Conservation (phyloP, 2,329 filamentous ascomycete species). For the Colletotrichum tropicale region DNA sequence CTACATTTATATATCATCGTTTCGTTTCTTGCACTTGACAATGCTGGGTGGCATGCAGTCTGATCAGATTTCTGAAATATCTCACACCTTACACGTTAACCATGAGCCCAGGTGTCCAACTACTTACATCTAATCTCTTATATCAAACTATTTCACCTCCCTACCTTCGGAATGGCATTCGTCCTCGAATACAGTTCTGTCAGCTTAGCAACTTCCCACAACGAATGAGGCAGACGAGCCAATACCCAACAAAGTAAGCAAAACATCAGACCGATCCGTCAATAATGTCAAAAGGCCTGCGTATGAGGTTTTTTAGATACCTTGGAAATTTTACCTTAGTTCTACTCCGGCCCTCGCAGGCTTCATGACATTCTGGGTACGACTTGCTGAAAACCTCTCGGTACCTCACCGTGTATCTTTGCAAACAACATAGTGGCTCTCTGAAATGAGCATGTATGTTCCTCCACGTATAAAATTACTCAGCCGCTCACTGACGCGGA, state of each 20-base stretch:
- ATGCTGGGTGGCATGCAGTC: not conserved
- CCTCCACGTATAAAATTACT: not conserved
- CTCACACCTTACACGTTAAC: not conserved
- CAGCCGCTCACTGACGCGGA: not conserved
- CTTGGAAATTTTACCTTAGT: not conserved
- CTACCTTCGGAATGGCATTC: not conserved
- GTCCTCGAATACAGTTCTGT: not conserved
- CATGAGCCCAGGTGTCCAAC: not conserved
- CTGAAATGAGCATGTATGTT: not conserved
- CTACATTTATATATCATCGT: not conserved
- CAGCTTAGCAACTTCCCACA: not conserved
- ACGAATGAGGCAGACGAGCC: not conserved
- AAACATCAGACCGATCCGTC: not conserved
- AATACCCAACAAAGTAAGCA: not conserved
- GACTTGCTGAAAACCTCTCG: not conserved
- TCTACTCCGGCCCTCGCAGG: not conserved
- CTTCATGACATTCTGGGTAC: not conserved
- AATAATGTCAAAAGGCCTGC: not conserved
- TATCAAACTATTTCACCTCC: too few species aligned
- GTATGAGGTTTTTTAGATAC: not conserved
- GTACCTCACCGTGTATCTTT: not conserved
- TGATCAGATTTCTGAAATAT: not conserved
- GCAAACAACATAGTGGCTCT: not conserved
- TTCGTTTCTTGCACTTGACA: not conserved
- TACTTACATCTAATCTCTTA: not conserved